Conservation (phyloP, 2,329 filamentous ascomycete species). For the Biscogniauxia mediterranea region DNA sequence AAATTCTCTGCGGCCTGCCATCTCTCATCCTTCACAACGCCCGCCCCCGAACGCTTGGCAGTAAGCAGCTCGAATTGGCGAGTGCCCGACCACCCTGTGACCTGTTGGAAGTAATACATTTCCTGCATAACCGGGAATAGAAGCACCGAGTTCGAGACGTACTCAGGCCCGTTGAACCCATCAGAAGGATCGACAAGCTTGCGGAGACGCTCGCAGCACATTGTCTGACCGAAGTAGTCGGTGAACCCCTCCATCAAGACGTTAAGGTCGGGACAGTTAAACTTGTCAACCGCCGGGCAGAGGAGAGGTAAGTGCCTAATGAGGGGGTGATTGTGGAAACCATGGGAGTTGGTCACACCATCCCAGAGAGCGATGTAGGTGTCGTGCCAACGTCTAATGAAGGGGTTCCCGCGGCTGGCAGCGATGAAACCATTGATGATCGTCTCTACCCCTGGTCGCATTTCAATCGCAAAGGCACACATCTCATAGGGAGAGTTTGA, state of each 20-base stretch:
- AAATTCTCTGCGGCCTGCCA: constrained; percentile 31
- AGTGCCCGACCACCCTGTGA: constrained; percentile 32
- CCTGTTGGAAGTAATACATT: constrained; percentile 30
- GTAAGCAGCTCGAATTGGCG: constrained; percentile 33
- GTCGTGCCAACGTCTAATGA: constrained; percentile 44
- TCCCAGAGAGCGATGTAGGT: constrained; percentile 38
- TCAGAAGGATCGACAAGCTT: constrained; percentile 34
- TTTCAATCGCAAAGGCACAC: constrained; percentile 28
- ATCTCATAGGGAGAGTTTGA: constrained; percentile 35
- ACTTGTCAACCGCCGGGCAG: constrained; percentile 22
- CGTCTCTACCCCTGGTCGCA: constrained; percentile 25
- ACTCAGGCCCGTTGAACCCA: constrained; percentile 35
- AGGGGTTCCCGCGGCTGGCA: constrained; percentile 39
- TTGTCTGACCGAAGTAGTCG: constrained; percentile 34
- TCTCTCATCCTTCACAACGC: constrained; percentile 24
- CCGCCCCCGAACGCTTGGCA: constrained; percentile 24
- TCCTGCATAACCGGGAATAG: constrained; percentile 32
- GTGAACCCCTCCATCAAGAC: constrained; percentile 26
- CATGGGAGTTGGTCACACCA: constrained; percentile 28
- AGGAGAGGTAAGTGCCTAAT: constrained; percentile 29
- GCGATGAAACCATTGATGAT: constrained; percentile 44
- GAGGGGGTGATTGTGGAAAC: constrained; percentile 35
- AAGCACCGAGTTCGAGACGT: constrained; percentile 33
- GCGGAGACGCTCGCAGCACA: constrained; percentile 33
- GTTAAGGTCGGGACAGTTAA: constrained; percentile 24